Evolutionary conservation across 768 basidiomycete genomes (phyloP), one percentile per base, ranked within the genome.

Genomic region (Russula abietina): DNA sequence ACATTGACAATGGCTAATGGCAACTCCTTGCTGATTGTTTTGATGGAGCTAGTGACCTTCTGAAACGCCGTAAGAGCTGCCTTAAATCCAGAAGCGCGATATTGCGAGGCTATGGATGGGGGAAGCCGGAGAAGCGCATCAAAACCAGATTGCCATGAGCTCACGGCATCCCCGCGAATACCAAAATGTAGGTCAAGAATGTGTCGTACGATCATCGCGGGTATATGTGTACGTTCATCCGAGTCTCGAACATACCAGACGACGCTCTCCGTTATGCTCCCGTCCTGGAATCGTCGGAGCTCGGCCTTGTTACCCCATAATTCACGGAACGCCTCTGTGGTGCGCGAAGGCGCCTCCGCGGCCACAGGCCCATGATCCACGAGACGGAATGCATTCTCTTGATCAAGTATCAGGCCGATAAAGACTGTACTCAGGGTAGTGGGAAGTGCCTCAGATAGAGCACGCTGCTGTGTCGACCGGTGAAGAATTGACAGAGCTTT

Each of bases 251-350:
- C 84, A 22, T 97, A 89, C 97, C 97, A 99, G 3, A 98, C 94
- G n/a, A 98, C 93, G 67, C 89, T 92, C 73, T 98, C 93, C 6
- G 82, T 71, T 65, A 98, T 98, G 19, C 88, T 82, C 1, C 96
- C 96, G 69, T 99, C 95, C 73, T 98, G 95, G 79, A 99, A 99
- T 43, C 95, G 83, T 7, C 97, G 82, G 19, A 98, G 77, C 70
- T 98, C 96, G 0, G 94, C 87, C 73, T 93, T 96, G 43, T 83
- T 56, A 0, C 95, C 96, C 97, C 97, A 99, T 67, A 98, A 77
- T 6, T 84, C 81, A 26, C 87, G 84, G 79, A 97, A 99, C 3
- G 77, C 78, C 50, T 80, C 74, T 0, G 81, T 77, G 6, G 73
- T 78, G 11, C 76, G 72, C 26, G 78, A 75, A 55, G 87, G 80